Conservation (phyloP, 768 basidiomycete genomes). For the Macrocybe gigantea region DNA sequence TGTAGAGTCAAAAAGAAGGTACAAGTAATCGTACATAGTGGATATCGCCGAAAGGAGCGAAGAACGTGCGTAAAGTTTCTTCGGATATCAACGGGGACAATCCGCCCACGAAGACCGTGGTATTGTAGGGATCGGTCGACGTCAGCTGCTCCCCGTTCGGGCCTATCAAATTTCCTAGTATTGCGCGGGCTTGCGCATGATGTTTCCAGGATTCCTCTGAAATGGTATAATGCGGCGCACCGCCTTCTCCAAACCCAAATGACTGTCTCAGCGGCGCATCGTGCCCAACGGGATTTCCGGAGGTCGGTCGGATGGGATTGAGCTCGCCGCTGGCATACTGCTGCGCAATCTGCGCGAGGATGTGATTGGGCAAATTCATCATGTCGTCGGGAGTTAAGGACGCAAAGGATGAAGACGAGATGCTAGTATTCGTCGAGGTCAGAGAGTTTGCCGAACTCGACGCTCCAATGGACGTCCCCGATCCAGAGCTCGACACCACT, state of each 20-base stretch:
- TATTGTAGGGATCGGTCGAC: conserved; percentile 92
- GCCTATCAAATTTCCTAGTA: conserved; percentile 77
- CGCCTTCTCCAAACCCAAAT: conserved; percentile 25
- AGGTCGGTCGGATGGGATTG: conserved; percentile 18
- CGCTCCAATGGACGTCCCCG: conserved; percentile 43
- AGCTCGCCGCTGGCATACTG: conserved; percentile 36
- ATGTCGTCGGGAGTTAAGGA: conserved; percentile 50
- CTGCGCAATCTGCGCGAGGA: conserved; percentile 43
- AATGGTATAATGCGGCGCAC: conserved; percentile 48
- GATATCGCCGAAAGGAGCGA: conserved; percentile 89
- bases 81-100: conserved; percentile 84
- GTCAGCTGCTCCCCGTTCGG: conserved; percentile 84
- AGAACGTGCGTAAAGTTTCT: conserved; percentile 87
- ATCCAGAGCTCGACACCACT: conserved; percentile 33
- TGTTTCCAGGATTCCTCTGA: conserved; percentile 82
- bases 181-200: conserved; percentile 76
- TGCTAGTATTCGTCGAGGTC: conserved; percentile 48
- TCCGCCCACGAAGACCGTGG: conserved; percentile 93
- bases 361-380: conserved; percentile 38
- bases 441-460: conserved; percentile 48
- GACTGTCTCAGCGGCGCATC: conserved; percentile 30
- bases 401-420: conserved; percentile 44
- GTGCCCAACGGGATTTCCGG: conserved; percentile 29
- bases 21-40: conserved; percentile 62
- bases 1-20: conserved; percentile 2